Base-by-base conservation (phyloP, 305 asterid species). In the Fraxinus velutina region DNA sequence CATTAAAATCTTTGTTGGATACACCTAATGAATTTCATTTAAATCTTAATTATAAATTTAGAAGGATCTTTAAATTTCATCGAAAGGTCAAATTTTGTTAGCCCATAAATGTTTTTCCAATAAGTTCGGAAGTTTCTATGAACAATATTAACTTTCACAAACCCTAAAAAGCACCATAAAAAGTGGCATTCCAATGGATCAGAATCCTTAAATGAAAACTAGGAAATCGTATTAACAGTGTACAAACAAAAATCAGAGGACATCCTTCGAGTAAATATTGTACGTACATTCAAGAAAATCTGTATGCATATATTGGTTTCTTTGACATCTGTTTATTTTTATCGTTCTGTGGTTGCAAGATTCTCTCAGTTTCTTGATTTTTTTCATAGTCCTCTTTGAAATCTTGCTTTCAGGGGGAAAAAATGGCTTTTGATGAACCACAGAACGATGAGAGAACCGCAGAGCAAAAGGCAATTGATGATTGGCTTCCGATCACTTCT, bases 401-500 rank as follows among this genome's bases (percentile, higher is more conserved):
- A 78, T 78, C 76, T 78, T 64, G 29, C 24, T 62, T 79, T 79
- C 17, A 68, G 37, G 71, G 13, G 10, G 0, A 0, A 4, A 33
- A 37, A n/a, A 84, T 80, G 84, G 66, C 60, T 8, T 5, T 60
- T 0, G 5, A 0, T 5, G 78, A 76, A 7, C 32, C 44, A 50
- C 78, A 60, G 70, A 68, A 68, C 37, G 84, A 60, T 19, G 84
- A 30, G 1, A 50, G 57, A 79, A 77, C 86, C 2, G 83, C 85
- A 9, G 88, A 84, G 86, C 82, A 88, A 78, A 81, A 81, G 76
- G 86, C 87, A 27, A 84, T 93, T 2, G 87, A 91, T 6, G 91
- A 85, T 0, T 93, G 97, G 97, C 94, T 93, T 50, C 97, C 97
- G 1, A 74, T 93, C 55, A 87, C 92, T 1, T 82, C 92, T 6